Conservation (phyloP, 306 rosid genomes). For the Albizia julibrissin region DNA sequence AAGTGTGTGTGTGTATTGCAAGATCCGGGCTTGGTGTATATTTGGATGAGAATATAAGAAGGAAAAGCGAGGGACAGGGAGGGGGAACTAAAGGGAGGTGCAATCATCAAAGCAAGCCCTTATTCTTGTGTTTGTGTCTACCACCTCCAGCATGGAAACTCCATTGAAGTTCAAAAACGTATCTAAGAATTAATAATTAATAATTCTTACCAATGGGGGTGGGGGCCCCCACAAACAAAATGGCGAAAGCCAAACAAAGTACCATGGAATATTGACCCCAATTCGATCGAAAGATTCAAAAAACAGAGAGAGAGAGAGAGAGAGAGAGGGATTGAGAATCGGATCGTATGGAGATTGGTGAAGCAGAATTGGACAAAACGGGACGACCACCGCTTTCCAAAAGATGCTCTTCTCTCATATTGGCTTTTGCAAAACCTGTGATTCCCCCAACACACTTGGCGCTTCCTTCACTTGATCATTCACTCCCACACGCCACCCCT, state of each 20-base stretch:
- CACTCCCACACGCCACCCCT: constrained; percentile 57
- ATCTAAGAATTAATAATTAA: neutral
- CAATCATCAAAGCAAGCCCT: constrained; percentile 53
- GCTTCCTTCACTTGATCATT: neutral
- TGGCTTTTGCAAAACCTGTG: constrained; percentile 54
- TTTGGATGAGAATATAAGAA: constrained; percentile 14
- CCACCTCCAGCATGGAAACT: constrained; percentile 59
- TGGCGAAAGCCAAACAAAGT: constrained; percentile 40
- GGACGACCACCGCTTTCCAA: constrained; percentile 94
- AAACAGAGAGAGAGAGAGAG: constrained; percentile 23
- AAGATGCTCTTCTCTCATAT: constrained; percentile 63
- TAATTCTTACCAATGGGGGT: neutral
- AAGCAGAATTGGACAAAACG: constrained; percentile 61
- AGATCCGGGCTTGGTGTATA: constrained; percentile 27
- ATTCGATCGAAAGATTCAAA: constrained; percentile 35
- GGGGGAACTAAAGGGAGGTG: constrained; percentile 34
- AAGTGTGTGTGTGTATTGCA: neutral
- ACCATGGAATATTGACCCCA: constrained; percentile 43
- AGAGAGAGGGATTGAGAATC: constrained; percentile 34
- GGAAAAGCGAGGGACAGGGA: constrained; percentile 27
- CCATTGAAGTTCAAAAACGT: constrained; percentile 14
- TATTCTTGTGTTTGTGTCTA: constrained; percentile 37
- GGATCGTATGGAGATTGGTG: constrained; percentile 77
- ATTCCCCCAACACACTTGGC: constrained; percentile 59
- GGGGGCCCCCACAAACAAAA: constrained; percentile 45